Evolutionary conservation across 192 early-diverging fungal genomes (phyloP).

Genomic region (Oehlia diaphana): DNA sequence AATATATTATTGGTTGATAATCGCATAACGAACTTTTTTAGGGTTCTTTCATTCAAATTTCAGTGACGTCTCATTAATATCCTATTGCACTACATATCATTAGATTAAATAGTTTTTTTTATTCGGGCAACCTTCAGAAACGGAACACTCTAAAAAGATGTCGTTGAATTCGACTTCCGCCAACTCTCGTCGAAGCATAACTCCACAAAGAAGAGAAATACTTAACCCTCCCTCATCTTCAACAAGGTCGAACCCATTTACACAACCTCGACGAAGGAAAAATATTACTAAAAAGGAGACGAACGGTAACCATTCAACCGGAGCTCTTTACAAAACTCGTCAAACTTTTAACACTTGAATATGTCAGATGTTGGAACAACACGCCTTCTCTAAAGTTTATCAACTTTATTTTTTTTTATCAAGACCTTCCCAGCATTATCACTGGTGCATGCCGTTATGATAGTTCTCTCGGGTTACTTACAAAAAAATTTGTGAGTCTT

Average conservation of each 20-base stretch:
- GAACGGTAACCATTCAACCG: slow-evolving; percentile 15
- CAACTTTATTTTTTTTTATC: background rate
- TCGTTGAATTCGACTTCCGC: background rate
- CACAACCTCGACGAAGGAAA: slow-evolving; percentile 1
- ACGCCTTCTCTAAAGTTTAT: background rate
- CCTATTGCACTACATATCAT: slow-evolving; percentile 2
- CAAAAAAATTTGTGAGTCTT: slow-evolving; percentile 59
- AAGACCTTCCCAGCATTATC: background rate
- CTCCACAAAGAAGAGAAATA: background rate
- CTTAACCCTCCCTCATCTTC: background rate
- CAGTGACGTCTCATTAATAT: slow-evolving; percentile 4
- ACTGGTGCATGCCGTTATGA: slow-evolving; percentile 49
- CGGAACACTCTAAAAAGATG: background rate
- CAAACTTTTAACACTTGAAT: background rate
- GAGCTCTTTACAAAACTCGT: background rate
- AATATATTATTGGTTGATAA: slow-evolving; percentile 2
- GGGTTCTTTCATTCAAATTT: background rate
- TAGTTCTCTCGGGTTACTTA: slow-evolving; percentile 58
- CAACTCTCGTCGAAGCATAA: background rate
- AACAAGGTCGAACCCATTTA: background rate
- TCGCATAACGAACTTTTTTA: slow-evolving; percentile 1
- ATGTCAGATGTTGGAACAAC: background rate
- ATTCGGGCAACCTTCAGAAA: background rate
- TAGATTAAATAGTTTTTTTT: slow-evolving; percentile 2
- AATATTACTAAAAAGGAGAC: slow-evolving; percentile 5